Percentiles rank a stretch among this genome's conserved stretches.
Conservation (phyloP, 176 grass and related monocot species). For the Saccharum officinarum region DNA sequence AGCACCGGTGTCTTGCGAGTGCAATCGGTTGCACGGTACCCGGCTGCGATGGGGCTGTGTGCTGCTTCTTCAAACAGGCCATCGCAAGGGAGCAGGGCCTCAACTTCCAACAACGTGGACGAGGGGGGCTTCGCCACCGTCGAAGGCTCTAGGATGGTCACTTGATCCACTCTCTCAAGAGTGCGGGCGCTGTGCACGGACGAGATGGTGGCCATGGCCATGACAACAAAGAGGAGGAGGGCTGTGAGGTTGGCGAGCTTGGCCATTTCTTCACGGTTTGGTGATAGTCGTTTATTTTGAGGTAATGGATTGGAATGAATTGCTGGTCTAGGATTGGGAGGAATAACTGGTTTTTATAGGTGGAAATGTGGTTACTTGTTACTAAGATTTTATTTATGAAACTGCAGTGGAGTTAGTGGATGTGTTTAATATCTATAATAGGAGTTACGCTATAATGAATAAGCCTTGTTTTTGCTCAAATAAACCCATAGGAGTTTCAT, state of each 20-base stretch:
- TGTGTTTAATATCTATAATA: background rate
- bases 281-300: background rate
- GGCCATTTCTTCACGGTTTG: background rate
- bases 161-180: slow-evolving; percentile 11
- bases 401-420: background rate
- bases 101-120: background rate
- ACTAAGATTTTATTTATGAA: background rate
- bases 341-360: background rate
- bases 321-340: background rate
- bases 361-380: background rate
- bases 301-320: background rate
- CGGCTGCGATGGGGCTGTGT: background rate
- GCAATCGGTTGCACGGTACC: background rate
- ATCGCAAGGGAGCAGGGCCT: background rate
- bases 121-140: background rate
- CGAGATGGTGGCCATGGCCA: background rate
- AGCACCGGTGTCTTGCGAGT: background rate
- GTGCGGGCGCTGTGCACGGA: background rate
- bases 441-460: background rate
- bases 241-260: background rate
- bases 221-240: background rate
- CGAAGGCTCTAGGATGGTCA: background rate
- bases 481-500: background rate
- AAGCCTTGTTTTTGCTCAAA: background rate
- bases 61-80: background rate